These are phyloP conservation scores for Solanum piurae DNA, from an alignment of 257 asterid species.

Conservation along the genomic window DNA sequence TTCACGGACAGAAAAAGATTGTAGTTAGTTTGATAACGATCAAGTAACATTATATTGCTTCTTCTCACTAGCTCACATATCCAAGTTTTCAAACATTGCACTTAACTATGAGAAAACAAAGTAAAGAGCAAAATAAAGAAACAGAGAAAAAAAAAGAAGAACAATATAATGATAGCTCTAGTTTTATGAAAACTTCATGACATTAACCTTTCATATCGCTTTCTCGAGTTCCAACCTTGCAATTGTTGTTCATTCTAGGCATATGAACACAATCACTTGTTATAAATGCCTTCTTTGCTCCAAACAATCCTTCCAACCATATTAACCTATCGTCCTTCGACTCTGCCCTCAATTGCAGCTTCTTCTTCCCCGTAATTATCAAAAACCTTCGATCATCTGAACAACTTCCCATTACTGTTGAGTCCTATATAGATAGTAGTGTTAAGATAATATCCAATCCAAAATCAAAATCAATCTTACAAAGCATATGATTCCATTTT, in stretches of 20 bases:
- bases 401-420: conserved; percentile 14
- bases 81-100: not conserved
- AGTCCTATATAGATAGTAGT: conserved; percentile 1
- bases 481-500: not conserved
- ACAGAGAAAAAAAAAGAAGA: not conserved
- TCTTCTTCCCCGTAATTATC: conserved; percentile 10
- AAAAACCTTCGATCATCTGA: conserved; percentile 19
- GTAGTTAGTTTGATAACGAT: not conserved
- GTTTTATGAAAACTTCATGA: not conserved
- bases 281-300: conserved; percentile 1
- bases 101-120: no score
- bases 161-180: not conserved
- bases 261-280: conserved; percentile 5
- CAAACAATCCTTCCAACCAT: conserved; percentile 17
- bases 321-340: conserved; percentile 6
- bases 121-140: no score
- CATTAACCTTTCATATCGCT: not conserved
- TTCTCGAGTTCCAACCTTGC: not conserved
- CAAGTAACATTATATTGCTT: not conserved
- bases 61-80: not conserved
- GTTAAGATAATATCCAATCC: not conserved
- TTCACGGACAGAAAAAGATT: not conserved
- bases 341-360: conserved; percentile 19
- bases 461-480: not conserved
- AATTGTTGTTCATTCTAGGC: not conserved